Evolutionary conservation across 2,329 filamentous ascomycete genomes (phyloP).

Genomic region (Aquanectria penicillioides): DNA sequence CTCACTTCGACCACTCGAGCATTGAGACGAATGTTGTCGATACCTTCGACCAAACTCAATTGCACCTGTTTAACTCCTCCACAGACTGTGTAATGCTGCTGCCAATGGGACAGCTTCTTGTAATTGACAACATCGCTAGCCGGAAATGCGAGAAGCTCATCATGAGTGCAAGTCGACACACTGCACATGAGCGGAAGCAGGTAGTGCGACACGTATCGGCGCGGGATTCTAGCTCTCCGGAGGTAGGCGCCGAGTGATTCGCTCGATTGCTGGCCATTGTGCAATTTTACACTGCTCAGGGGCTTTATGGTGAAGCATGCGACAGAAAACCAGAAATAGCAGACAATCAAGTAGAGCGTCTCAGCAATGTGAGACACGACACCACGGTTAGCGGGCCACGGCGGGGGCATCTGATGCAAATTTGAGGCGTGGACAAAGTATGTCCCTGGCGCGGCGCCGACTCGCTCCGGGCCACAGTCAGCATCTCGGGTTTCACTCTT

Average conservation of each 20-base stretch:
- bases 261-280: conserved; percentile 46
- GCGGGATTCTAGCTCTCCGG: conserved; percentile 59
- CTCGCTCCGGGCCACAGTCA: conserved; percentile 9
- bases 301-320: conserved; percentile 61
- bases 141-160: conserved; percentile 60
- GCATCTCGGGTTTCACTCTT: background rate
- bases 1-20: conserved; percentile 50
- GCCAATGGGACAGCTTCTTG: conserved; percentile 56
- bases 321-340: conserved; percentile 63
- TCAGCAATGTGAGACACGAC: conserved; percentile 55
- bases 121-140: conserved; percentile 63
- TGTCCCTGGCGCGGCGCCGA: conserved; percentile 40
- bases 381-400: conserved; percentile 50
- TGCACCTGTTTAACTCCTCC: conserved; percentile 62
- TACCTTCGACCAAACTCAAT: conserved; percentile 51
- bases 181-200: conserved; percentile 64
- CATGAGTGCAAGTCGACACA: conserved; percentile 65
- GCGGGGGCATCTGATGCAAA: conserved; percentile 58
- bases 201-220: conserved; percentile 58
- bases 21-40: conserved; percentile 53
- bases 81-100: conserved; percentile 61
- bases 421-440: conserved; percentile 67
- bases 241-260: conserved; percentile 63
- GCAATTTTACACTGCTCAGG: background rate
- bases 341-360: conserved; percentile 54